Base-by-base conservation (phyloP, 257 asterid species). In the Ophiorrhiza pumila region DNA sequence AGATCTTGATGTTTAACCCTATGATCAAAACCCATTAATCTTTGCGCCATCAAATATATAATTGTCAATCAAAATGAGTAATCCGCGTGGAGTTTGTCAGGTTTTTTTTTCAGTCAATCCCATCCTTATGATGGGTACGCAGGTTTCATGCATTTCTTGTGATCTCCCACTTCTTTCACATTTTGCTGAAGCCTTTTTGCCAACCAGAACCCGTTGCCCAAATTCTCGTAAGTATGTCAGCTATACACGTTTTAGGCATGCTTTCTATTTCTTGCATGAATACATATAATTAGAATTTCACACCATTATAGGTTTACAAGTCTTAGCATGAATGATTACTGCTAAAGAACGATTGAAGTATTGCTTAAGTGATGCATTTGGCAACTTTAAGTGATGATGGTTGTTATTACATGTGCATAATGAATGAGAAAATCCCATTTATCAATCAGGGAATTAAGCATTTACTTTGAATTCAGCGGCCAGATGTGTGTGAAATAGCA, bases 201-300 rank as follows among this genome's bases (percentile, higher is more conserved):
- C 96, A 90, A 75, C 92, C 99, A 3, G 91, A 87, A 52, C 98
- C 99, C 50, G 85, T 95, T 72, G 96, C 96, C 66, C 99, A 95
- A 75, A 90, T 90, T 83, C 98, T 95, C 88, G 99, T 95, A 95
- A 85, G 98, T 90, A 92, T 71, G 98, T 88, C 88, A 71, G 77
- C 87, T 55, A 29, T 77, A 79, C 86, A 79, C 80, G 72, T 31
- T 72, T 47, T 65, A 22, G 49, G 35, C 67, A 27, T 55, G 22
- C 5, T 17, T 45, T 3, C 23, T 13, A 10, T 27, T 42, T 47
- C 72, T 41, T 29, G 45, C 59, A 65, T 29, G 67, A 17, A 22
- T 6, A 13, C 20, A 13, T 32, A 0, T 27, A 22, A 15, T 29
- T n/a, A 13, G n/a, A 46, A 72, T 35, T 29, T 50, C 4, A 0